Conservation (phyloP, 164 flowering plant species). For the Vitis riparia region DNA sequence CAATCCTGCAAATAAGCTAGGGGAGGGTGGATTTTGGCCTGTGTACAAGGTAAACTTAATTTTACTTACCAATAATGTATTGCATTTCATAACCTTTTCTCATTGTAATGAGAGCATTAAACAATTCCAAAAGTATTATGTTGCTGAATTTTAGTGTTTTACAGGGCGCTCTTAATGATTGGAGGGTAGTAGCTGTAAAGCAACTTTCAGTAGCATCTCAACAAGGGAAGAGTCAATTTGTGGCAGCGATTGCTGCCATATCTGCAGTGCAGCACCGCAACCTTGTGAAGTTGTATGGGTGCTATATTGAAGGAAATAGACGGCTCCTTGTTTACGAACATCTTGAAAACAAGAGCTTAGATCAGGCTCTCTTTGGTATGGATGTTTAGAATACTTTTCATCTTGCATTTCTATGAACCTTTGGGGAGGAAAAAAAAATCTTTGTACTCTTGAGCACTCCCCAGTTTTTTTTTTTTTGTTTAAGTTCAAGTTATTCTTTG, state of each 20-base stretch:
- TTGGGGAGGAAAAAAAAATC: too few species aligned
- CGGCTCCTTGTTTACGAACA: conserved; percentile 28
- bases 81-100: conserved; percentile 1
- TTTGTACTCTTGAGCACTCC: too few species aligned
- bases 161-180: conserved; percentile 29
- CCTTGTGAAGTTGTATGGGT: conserved; percentile 35
- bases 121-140: not conserved
- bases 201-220: conserved; percentile 27
- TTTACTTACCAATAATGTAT: not conserved
- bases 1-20: conserved; percentile 14
- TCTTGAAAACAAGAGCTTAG: conserved; percentile 25
- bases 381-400: too few species aligned
- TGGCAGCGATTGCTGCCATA: conserved; percentile 26
- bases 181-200: conserved; percentile 24
- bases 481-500: too few species aligned
- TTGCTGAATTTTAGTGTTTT: not conserved
- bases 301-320: conserved; percentile 28
- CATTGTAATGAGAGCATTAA: not conserved
- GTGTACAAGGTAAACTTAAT: conserved; percentile 12
- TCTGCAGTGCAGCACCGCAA: conserved; percentile 38
- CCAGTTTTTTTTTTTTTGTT: too few species aligned
- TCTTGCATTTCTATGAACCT: too few species aligned
- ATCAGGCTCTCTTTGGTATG: conserved; percentile 32
- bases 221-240: conserved; percentile 29
- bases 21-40: conserved; percentile 22